Conservation (phyloP, 2,329 filamentous ascomycete genomes). For the Alternaria ethzedia region DNA sequence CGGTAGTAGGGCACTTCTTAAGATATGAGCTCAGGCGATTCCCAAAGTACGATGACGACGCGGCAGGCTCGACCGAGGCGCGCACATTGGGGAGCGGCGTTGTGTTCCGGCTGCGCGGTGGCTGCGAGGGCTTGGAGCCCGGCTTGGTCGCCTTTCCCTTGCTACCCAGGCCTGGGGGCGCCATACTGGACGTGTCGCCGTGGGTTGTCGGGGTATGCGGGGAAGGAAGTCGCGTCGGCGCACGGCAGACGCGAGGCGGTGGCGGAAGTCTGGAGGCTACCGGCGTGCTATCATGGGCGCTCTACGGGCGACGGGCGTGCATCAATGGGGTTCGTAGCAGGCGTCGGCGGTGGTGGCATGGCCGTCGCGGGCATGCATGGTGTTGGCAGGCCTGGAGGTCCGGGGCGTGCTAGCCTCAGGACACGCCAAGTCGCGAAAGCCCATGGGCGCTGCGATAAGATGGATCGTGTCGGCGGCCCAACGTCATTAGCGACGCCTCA, state of each 20-base stretch:
- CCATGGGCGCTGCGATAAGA: neutral
- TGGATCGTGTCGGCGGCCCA: neutral
- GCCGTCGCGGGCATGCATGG: neutral
- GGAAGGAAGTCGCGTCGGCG: constrained; percentile 13
- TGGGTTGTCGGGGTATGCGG: constrained; percentile 12
- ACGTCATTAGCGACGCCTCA: neutral
- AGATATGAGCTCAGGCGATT: constrained; percentile 62
- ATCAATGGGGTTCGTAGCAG: neutral
- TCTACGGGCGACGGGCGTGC: neutral
- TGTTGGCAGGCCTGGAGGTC: neutral
- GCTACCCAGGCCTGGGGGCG: constrained; percentile 42
- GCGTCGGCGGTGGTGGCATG: neutral
- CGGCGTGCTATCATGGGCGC: neutral
- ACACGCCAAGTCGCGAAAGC: neutral
- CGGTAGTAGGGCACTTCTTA: constrained; percentile 64
- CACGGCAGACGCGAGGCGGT: neutral
- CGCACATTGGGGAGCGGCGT: constrained; percentile 69
- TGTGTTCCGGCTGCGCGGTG: constrained; percentile 72
- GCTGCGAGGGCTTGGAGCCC: constrained; percentile 34
- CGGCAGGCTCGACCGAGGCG: constrained; percentile 51
- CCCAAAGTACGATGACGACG: constrained; percentile 65
- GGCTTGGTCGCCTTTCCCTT: constrained; percentile 61
- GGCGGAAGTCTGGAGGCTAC: neutral
- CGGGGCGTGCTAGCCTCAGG: neutral
- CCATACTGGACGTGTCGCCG: constrained; percentile 30